Conservation (phyloP, 257 asterid genomes). For the Rauvolfia tetraphylla region DNA sequence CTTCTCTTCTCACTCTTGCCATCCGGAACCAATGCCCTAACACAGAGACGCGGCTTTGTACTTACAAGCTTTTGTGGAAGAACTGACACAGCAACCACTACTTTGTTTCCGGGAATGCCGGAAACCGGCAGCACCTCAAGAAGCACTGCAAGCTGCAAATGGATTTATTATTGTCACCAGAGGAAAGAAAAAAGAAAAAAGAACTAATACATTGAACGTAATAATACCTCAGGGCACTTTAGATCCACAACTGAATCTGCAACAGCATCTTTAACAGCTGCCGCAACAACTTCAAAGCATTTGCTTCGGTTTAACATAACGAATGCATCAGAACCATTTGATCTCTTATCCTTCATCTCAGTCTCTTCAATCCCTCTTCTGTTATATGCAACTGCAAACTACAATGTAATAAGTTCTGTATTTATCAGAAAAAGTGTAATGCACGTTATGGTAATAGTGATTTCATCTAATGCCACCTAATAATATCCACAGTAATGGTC, state of each 20-base stretch:
- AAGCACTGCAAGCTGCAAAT: constrained; percentile 39
- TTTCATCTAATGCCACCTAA: neutral
- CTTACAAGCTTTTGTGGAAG: constrained; percentile 38
- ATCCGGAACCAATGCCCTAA: constrained; percentile 32
- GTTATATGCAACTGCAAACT: constrained; percentile 59
- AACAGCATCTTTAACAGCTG: constrained; percentile 37
- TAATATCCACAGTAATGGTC: neutral
- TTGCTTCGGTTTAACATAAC: constrained; percentile 37
- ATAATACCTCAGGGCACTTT: constrained; percentile 43
- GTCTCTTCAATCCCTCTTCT: constrained; percentile 50
- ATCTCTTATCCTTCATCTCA: constrained; percentile 25
- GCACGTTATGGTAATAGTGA: neutral
- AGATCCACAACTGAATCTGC: constrained; percentile 42
- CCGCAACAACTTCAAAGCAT: constrained; percentile 43
- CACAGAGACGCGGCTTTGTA: constrained; percentile 36
- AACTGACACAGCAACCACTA: constrained; percentile 42
- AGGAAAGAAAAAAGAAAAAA: neutral
- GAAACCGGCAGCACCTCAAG: constrained; percentile 48
- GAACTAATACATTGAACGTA: neutral
- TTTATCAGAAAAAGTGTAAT: neutral
- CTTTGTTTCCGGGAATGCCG: constrained; percentile 28
- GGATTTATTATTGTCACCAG: constrained; percentile 7
- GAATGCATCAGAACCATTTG: constrained; percentile 17
- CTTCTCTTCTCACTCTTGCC: neutral
- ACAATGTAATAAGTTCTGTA: constrained; percentile 14